Evolutionary conservation across 805 yeast species (phyloP), one percentile per base, ranked within the genome.

Genomic region (Ogataea methanolica): DNA sequence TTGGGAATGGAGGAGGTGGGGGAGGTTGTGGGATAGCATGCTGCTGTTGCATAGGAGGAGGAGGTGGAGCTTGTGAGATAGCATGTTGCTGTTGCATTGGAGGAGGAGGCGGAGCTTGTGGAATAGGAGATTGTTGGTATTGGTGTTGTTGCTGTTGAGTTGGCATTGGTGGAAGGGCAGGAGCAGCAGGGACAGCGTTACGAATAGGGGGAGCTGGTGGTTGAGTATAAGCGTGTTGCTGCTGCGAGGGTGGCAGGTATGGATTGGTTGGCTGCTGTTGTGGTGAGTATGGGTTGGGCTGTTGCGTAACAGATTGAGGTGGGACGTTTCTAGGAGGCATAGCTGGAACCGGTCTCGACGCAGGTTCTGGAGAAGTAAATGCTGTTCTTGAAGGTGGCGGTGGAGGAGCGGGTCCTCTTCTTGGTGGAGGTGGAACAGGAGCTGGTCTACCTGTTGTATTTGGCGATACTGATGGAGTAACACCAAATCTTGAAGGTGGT

Each of bases 341-440:
- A 11, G 63, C 57, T 16, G 61, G 58, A 6, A 59, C 49, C 3
- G 58, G 55, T n/a, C 61, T 47, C 40, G 53, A 51, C 44, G 33
- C 57, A 48, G 51, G 50, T 7, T 55, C 49, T 29, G 57, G 57
- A 5, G 52, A 41, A n/a, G 54, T 46, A 5, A 50, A 35, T 4
- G 59, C 43, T 35, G 39, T 47, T 46, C 64, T 68, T 5, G 76
- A 67, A 12, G 76, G 72, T 31, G 71, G 73, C n/a, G 74, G 76
- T 31, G 73, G 78, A n/a, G 72, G 74, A 22, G 71, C 74, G 41
- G 69, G 68, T 21, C 65, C 60, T 43, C 58, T 54, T 40, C 63
- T 55, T 39, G 71, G 67, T 14, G 61, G 59, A 6, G 66, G 65
- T 31, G 71, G 68, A 7, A 67, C 63, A 14, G 72, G 68, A 6